Percentiles rank a stretch among this genome's conserved stretches.
Evolutionary conservation across 768 basidiomycete species (phyloP).

Genomic region (Boletus patriciae): DNA sequence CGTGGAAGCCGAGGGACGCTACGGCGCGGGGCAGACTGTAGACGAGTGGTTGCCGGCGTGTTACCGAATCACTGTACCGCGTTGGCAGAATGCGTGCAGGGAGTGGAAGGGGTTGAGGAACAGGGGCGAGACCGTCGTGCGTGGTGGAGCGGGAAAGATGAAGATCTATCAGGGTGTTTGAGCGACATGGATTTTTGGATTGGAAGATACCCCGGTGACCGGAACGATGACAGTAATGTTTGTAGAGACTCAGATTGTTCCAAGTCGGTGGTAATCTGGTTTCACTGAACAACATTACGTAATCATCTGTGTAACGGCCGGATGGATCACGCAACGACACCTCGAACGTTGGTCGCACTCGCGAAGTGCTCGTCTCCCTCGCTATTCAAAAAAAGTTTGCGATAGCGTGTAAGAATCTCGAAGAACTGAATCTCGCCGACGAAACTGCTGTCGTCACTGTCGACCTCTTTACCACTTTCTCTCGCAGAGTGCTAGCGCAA

Average conservation of each 20-base stretch:
- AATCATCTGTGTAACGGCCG: too few species aligned
- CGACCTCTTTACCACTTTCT: constrained; percentile 43
- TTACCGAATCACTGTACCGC: constrained; percentile 16
- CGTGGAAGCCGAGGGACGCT: constrained; percentile 17
- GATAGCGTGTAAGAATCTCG: too few species aligned
- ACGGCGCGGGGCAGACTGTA: constrained; percentile 23
- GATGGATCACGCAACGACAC: too few species aligned
- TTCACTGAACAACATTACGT: too few species aligned
- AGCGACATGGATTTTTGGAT: background rate
- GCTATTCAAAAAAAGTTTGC: too few species aligned
- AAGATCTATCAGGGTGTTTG: constrained; percentile 22
- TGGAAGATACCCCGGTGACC: background rate
- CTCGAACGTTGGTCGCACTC: too few species aligned
- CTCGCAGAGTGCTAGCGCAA: constrained; percentile 38
- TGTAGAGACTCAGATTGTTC: too few species aligned
- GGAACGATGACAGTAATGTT: too few species aligned
- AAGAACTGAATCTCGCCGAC: constrained; percentile 43
- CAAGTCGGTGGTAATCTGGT: too few species aligned
- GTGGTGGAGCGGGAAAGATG: constrained; percentile 27
- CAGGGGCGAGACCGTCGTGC: background rate
- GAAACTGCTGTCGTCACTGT: constrained; percentile 55
- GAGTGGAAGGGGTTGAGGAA: constrained; percentile 2
- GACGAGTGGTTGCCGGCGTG: constrained; percentile 28
- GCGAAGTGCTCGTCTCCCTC: too few species aligned
- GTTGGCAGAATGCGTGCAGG: constrained; percentile 11